Evolutionary conservation across 495 filamentous ascomycete genomes (phyloP).

Genomic region (Staphylotrichum tortipilum): DNA sequence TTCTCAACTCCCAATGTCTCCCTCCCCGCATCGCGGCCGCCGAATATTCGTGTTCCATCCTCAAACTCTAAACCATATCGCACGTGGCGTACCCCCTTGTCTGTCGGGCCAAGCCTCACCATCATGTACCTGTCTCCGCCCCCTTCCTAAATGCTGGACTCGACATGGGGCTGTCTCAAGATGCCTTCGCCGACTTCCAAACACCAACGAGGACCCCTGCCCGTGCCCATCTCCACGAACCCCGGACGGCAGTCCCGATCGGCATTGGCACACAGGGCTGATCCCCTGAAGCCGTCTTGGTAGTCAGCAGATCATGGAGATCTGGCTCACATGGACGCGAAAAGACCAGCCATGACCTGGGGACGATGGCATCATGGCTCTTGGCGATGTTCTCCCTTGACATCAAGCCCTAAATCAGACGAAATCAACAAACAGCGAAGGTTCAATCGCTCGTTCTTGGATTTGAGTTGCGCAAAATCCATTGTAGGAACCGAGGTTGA

Average conservation of each 20-base stretch:
- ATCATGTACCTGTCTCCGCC: neutral
- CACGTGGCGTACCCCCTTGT: too few species aligned
- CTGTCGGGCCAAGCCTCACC: neutral
- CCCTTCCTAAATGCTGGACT: neutral
- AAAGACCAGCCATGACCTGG: neutral
- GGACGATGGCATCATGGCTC: neutral
- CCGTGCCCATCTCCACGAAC: neutral
- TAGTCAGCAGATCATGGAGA: neutral
- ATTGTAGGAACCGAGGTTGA: neutral
- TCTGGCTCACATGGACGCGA: neutral
- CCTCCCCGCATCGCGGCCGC: neutral
- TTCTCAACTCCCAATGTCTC: neutral
- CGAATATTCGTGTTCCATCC: neutral
- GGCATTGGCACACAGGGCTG: neutral
- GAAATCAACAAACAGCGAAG: too few species aligned
- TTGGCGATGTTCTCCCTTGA: neutral
- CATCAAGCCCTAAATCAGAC: too few species aligned
- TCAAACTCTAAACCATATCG: too few species aligned
- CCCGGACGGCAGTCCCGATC: neutral
- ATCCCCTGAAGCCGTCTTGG: neutral
- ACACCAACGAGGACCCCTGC: neutral
- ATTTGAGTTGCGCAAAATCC: neutral
- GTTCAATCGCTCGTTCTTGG: too few species aligned
- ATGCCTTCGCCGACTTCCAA: neutral
- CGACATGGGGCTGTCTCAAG: neutral